Base-by-base conservation (phyloP, 129 eudicot species). In the Lactuca saligna region DNA sequence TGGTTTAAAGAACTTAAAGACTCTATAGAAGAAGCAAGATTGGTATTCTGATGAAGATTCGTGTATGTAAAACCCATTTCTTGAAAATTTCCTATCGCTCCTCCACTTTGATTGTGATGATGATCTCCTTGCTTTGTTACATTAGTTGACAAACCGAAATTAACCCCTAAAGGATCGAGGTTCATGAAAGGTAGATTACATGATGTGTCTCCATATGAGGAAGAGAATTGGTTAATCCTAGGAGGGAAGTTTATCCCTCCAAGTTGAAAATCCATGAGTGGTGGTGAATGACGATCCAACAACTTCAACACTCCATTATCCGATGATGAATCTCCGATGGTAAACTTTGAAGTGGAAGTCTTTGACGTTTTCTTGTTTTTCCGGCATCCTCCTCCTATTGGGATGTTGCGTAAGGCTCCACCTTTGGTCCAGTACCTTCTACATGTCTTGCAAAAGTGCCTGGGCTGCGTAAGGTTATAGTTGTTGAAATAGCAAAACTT, bases 401-500 rank as follows among this genome's bases (percentile, higher is more conserved):
- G 97, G 32, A 91, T 88, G 79, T 86, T 91, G 41, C 97, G 79
- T 39, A 91, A 46, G 75, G 97, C 96, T 13, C 97, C 97, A 4
- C 96, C 96, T 71, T 76, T 85, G 9, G 97, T 91, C 97, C 97
- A 91, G 58, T 91, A 91, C 57, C 97, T 74, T 64, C 96, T 76
- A 57, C 97, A 91, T 6, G 96, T 80, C 91, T 91, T 91, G 84
- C 97, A 91, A 75, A 91, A 91, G 79, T 91, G 95, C 29, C 97
- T 71, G 16, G 97, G 97, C 63, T 91, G 97, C 0, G 92, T 68
- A 17, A 91, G 88, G 83, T 88, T 91, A 78, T 91, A 91, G 65
- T 91, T 91, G 83, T 91, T 91, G 93, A 81, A 91, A 85, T 88
- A 91, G 75, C 97, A 91, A 68, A 91, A 91, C 66, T 91, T 91